phyloP scores from a whole-genome alignment of 2,329 filamentous ascomycete genomes.

The Eurotiales sp. region DNA sequence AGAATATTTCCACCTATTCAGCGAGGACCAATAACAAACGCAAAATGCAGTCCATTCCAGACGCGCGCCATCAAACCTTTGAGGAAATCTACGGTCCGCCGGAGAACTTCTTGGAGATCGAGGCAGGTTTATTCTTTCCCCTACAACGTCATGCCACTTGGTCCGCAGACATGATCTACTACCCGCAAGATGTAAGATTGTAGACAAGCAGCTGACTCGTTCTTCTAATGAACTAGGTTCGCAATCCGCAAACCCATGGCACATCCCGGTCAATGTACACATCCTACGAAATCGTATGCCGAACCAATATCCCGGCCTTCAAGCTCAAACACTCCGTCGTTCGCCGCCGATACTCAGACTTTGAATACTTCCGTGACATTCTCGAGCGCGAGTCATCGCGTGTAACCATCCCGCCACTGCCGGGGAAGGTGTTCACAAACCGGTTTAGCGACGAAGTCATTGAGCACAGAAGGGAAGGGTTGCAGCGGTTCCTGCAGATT shows the following conservation, averaged over 20 bases:
- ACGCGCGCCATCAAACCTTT: conserved; percentile 83
- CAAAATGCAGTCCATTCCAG: conserved; percentile 61
- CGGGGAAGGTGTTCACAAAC: conserved; percentile 97
- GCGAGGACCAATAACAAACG: background rate
- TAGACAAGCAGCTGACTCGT: background rate
- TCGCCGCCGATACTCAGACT: conserved; percentile 92
- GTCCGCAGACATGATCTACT: no score
- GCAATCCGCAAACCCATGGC: conserved; percentile 89
- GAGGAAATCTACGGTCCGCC: conserved; percentile 98
- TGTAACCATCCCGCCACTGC: conserved; percentile 91
- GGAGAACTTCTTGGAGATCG: conserved; percentile 98
- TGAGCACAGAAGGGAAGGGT: conserved; percentile 82
- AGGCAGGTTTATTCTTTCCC: conserved; percentile 55
- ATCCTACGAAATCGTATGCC: conserved; percentile 95
- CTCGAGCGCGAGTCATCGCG: conserved; percentile 91
- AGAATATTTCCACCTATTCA: no score
- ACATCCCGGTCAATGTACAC: conserved; percentile 97
- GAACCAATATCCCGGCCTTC: conserved; percentile 98
- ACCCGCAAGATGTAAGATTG: background rate
- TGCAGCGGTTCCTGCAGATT: conserved; percentile 95
- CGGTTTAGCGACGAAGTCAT: conserved; percentile 98
- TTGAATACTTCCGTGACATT: conserved; percentile 98
- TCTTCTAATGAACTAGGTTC: conserved; percentile 57
- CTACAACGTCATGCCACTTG: no score
- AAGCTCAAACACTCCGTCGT: conserved; percentile 87